Base-by-base conservation (phyloP, 2,329 filamentous ascomycete genomes). In the Chalaropsis thielavioides region DNA sequence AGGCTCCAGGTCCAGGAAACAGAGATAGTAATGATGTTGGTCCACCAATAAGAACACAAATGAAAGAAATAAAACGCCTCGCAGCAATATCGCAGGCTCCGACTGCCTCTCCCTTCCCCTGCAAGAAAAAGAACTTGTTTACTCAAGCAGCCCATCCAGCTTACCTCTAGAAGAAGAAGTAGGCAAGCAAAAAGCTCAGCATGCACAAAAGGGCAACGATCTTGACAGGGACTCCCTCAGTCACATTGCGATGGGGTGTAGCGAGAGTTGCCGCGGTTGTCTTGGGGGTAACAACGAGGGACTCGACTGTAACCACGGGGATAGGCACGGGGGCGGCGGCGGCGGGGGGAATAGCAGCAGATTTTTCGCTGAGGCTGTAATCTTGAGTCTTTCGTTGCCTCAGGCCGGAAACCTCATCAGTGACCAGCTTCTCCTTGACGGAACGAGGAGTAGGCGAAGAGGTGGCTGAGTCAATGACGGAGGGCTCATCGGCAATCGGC, bases 111-210 rank as follows among this genome's bases (percentile, higher is more conserved):
- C 15, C 54, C 54, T 19, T 27, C 15, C 15, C 46, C 46, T 15
- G 10, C 46, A 5, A 22, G 19, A 35, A 31, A 35, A 35, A 38
- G 31, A 19, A 58, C 8, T n/a, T 4, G 24, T 13, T 38, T 35
- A 38, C 54, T 64, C 31, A 46, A 49, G 58, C 41, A 15, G 54
- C 46, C 51, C 27, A 61, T 61, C 68, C 63, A 41, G 66, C 62
- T 58, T 54, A 51, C 24, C 61, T 62, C 65, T 85, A 99, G 76
- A 99, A 99, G 80, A 99, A 91, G 75, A 97, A 84, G 77, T 96
- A 99, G 64, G 91, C 94, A 70, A 97, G 82, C 72, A 99, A 76
- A 78, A 99, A 99, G 79, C 90, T 92, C 69, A 95, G 71, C 71
- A 99, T 79, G 74, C 92, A 96, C 54, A 99, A 78, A 24, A 84